Evolutionary conservation across 1,139 yeast species (phyloP), one percentile per base, ranked within the genome.

Genomic region (Suhomyces terraborum): DNA sequence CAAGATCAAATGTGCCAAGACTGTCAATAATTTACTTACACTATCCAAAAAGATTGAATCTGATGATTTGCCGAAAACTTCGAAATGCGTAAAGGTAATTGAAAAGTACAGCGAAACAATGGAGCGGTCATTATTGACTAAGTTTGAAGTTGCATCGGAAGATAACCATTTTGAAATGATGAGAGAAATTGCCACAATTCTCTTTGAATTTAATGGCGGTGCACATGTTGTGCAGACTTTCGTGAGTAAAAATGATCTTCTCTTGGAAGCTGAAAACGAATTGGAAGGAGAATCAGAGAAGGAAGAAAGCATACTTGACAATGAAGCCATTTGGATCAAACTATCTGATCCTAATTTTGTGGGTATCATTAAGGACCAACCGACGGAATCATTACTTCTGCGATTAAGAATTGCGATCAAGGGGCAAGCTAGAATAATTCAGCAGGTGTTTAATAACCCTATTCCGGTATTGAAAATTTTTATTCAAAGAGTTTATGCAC

Each of bases 201-300:
- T 91, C 40, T 77, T 82, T 40, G 88, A 82, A 45, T 91, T 83
- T 64, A 91, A 93, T 55, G 94, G 91, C 8, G 97, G 97, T 8
- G 74, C 80, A 4, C 82, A 84, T 45, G 94, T 89, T 9, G 84
- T 88, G 10, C 89, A 84, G 57, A 79, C 86, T 39, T 91, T 88
- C 64, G 88, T 89, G 32, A 83, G 82, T 56, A 89, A 86, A 56
- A 89, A 86, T 58, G 87, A 82, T 45, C 79, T 85, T 46, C 83
- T 87, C 57, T 65, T 77, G 40, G 54, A 49, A 12, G 61, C 61
- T 6, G 66, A 61, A 35, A 59, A 55, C 20, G 58, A 59, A 20
- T 64, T 58, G 17, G 62, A 55, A 9, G 75, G 75, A 22, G 69
- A 69, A 9, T 34, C 29, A 6, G 45, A 44, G 13, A 59, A 60